Percentiles rank a stretch among this genome's conserved stretches.
phyloP scores from a whole-genome alignment of 1,284 basidiomycete species.

The Papiliotrema nemorosa region DNA sequence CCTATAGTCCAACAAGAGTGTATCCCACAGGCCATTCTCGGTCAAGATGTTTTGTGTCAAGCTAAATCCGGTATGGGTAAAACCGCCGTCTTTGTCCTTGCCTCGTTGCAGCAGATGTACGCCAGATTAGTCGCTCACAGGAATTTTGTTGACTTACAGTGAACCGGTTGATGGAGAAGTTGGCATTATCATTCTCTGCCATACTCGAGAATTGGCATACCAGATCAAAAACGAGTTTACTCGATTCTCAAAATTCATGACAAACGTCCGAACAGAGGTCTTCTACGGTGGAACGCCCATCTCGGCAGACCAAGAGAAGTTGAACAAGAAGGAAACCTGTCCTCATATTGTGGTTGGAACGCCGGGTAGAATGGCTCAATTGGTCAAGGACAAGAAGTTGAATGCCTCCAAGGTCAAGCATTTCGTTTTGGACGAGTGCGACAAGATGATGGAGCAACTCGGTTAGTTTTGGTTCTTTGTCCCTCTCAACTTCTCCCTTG shows the following conservation, averaged over 20 bases:
- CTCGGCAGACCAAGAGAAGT: slow-evolving; percentile 86
- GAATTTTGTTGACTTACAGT: slow-evolving; percentile 14
- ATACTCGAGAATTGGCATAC: slow-evolving; percentile 98
- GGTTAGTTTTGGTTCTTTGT: slow-evolving; percentile 76
- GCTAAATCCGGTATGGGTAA: slow-evolving; percentile 99
- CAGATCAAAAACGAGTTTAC: slow-evolving; percentile 99
- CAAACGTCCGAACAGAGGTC: slow-evolving; percentile 92
- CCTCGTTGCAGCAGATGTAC: slow-evolving; percentile 89
- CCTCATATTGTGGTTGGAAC: slow-evolving; percentile 99
- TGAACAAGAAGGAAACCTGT: slow-evolving; percentile 95
- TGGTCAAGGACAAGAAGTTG: slow-evolving; percentile 86
- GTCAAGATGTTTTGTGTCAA: slow-evolving; percentile 99
- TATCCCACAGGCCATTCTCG: slow-evolving; percentile 98
- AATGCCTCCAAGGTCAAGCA: slow-evolving; percentile 94
- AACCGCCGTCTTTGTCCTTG: slow-evolving; percentile 98
- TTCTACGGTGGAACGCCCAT: slow-evolving; percentile 98
- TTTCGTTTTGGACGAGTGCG: slow-evolving; percentile 99
- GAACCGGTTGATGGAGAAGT: slow-evolving; percentile 98
- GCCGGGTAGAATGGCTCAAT: slow-evolving; percentile 89
- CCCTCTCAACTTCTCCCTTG: slow-evolving; percentile 2
- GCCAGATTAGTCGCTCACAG: slow-evolving; percentile 5
- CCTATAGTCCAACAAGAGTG: slow-evolving; percentile 97
- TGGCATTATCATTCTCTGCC: slow-evolving; percentile 94
- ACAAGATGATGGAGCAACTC: slow-evolving; percentile 99
- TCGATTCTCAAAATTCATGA: slow-evolving; percentile 99